Conservation (phyloP, 257 asterid species). For the Penstemon davidsonii region DNA sequence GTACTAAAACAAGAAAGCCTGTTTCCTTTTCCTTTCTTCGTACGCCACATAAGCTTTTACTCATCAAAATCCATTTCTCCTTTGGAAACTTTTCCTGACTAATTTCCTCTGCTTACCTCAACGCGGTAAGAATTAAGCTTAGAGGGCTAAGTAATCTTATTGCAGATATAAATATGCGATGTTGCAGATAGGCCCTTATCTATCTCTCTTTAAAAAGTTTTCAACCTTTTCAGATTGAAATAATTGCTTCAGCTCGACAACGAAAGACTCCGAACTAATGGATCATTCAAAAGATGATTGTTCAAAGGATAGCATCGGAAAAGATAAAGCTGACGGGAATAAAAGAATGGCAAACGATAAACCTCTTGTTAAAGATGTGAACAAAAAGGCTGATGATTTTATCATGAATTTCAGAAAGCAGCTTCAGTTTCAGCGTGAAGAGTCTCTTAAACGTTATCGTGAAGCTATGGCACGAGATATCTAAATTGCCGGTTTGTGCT, state of each 20-base stretch:
- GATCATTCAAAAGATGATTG: constrained; percentile 25
- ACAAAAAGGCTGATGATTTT: constrained; percentile 48
- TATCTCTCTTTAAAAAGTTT: too few species aligned
- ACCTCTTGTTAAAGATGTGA: constrained; percentile 40
- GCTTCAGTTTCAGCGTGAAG: constrained; percentile 43
- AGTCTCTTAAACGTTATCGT: constrained; percentile 39
- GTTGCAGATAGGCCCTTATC: too few species aligned
- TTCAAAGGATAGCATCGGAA: constrained; percentile 1
- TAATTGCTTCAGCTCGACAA: too few species aligned
- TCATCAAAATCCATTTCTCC: too few species aligned
- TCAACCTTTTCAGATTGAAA: too few species aligned
- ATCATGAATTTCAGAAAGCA: constrained; percentile 48
- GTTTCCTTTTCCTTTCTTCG: not conserved
- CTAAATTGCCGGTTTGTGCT: not conserved
- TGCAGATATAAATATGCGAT: too few species aligned
- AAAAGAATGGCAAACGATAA: constrained; percentile 15
- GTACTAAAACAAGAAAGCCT: not conserved
- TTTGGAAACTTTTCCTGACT: constrained; percentile 4
- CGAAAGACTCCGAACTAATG: constrained; percentile 11
- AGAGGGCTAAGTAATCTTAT: not conserved
- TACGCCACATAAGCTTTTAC: not conserved
- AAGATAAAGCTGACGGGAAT: constrained; percentile 9
- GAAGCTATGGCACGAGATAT: constrained; percentile 29
- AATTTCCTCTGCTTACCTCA: constrained; percentile 26
- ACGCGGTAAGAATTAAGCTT: constrained; percentile 6